Conservation (phyloP, 805 yeast species). For the Limtongozyma cylindracea region DNA sequence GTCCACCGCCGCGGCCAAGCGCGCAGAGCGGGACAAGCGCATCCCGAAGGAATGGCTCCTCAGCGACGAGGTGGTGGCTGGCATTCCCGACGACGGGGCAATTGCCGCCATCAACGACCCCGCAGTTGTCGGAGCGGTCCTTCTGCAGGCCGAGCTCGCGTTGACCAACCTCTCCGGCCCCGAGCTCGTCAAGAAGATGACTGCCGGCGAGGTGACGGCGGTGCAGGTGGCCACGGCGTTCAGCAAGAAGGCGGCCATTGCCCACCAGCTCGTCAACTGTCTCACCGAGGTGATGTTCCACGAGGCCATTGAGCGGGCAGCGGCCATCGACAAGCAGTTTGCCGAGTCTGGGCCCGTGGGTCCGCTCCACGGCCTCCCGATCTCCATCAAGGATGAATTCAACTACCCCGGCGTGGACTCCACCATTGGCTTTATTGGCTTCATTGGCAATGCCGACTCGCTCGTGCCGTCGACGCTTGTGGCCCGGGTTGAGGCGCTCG, state of each 20-base stretch:
- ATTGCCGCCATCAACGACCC: too few relatives aligned
- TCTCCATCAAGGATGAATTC: conserved; percentile 16
- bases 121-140: too few relatives aligned
- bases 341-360: conserved; percentile 4
- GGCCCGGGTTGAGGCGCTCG: conserved; percentile 12
- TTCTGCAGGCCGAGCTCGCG: not conserved
- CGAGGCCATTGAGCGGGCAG: conserved; percentile 4
- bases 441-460: conserved; percentile 10
- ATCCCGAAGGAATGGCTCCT: conserved; percentile 20
- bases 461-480: conserved; percentile 12
- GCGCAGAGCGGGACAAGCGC: conserved; percentile 12
- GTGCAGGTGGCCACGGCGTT: conserved; percentile 24
- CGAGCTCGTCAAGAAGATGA: conserved; percentile 7
- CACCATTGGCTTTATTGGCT: conserved; percentile 21
- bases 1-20: conserved; percentile 15
- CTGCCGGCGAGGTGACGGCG: conserved; percentile 9
- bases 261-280: conserved; percentile 24
- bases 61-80: conserved; percentile 9
- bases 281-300: conserved; percentile 11
- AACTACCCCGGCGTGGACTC: conserved; percentile 21
- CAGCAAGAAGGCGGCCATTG: conserved; percentile 29
- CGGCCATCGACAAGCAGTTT: conserved; percentile 4
- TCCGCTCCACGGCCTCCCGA: conserved; percentile 9
- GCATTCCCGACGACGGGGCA: too few relatives aligned
- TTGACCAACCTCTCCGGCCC: not conserved